Conservation (phyloP, 305 asterid genomes). For the Fraxinus sp. region DNA sequence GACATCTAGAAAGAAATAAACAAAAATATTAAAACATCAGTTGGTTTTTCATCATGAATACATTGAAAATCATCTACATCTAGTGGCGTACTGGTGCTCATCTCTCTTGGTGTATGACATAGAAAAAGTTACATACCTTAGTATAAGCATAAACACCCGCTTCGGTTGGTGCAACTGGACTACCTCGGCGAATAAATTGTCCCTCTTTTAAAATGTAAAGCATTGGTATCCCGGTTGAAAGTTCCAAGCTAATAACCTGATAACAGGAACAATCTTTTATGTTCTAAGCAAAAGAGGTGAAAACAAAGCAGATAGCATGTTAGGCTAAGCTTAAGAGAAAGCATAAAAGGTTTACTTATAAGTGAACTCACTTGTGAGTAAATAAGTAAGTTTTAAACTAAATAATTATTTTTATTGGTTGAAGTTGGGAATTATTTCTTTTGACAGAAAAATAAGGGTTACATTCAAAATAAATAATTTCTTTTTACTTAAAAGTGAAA, state of each 20-base stretch:
- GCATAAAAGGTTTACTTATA: background rate
- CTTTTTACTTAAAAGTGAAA: background rate
- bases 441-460: background rate
- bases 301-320: background rate
- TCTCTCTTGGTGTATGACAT: background rate
- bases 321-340: background rate
- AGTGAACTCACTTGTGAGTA: background rate
- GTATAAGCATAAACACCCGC: conserved; percentile 94
- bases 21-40: background rate
- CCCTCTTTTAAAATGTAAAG: conserved; percentile 88
- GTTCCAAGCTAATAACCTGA: conserved; percentile 95
- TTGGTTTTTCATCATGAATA: background rate
- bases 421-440: background rate
- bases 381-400: background rate
- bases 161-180: conserved; percentile 85
- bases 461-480: background rate
- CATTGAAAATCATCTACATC: background rate
- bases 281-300: background rate
- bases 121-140: conserved; percentile 49
- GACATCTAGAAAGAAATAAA: background rate
- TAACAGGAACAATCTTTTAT: conserved; percentile 1
- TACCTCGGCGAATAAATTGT: conserved; percentile 81
- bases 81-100: background rate
- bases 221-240: conserved; percentile 90
- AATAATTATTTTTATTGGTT: background rate